A percentile compares a stretch with the other conserved stretches of the same genome.
phyloP scores from a whole-genome alignment of 2,329 filamentous ascomycete genomes.

The Falciphora oryzae region DNA sequence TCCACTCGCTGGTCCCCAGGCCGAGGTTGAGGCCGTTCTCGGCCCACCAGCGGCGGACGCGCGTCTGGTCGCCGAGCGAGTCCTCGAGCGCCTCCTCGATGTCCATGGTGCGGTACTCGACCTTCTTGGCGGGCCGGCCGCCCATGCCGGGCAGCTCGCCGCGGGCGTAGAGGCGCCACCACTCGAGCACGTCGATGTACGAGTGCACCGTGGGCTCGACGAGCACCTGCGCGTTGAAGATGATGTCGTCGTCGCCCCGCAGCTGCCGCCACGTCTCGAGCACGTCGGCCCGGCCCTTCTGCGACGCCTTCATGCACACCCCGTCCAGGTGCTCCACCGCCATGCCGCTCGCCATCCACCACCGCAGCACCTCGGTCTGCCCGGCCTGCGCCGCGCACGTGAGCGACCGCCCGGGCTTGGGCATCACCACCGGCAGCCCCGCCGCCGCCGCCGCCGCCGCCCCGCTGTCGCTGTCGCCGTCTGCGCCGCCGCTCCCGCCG shows the following conservation, averaged over 20 bases:
- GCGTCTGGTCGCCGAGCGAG: conserved; percentile 64
- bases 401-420: conserved; percentile 81
- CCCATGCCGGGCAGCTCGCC: conserved; percentile 49
- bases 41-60: conserved; percentile 83
- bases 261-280: conserved; percentile 76
- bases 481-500: background rate
- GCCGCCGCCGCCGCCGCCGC: conserved; percentile 53
- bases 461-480: conserved; percentile 25
- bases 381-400: conserved; percentile 80
- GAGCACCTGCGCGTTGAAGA: conserved; percentile 40
- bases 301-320: conserved; percentile 77
- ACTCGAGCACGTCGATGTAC: conserved; percentile 78
- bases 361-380: conserved; percentile 68
- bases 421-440: conserved; percentile 41
- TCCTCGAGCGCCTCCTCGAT: conserved; percentile 94
- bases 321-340: conserved; percentile 74
- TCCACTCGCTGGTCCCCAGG: conserved; percentile 82
- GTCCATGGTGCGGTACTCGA: conserved; percentile 92
- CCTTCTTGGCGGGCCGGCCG: conserved; percentile 56
- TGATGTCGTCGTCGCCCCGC: conserved; percentile 52
- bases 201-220: conserved; percentile 84
- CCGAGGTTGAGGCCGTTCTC: conserved; percentile 75
- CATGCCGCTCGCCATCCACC: conserved; percentile 83
- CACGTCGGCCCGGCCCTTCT: conserved; percentile 77
- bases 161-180: conserved; percentile 73